A percentile compares a stretch with the other conserved stretches of the same genome.
These are phyloP conservation scores for Setomelanomma holmii DNA, from an alignment of 2,329 filamentous ascomycete species.

Conservation along the genomic window DNA sequence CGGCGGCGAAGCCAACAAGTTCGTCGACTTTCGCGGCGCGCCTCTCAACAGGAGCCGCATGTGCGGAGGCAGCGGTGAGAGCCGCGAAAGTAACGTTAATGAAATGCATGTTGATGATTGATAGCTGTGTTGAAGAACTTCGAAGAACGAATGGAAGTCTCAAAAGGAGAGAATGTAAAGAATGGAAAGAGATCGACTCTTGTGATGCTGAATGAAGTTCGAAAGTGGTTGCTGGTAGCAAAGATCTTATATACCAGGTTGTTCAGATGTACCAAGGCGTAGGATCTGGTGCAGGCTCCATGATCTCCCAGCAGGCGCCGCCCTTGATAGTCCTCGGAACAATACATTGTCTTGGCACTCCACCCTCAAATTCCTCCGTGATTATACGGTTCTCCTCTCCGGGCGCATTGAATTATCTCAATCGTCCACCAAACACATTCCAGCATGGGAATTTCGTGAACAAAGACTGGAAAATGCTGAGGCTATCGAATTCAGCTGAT, in stretches of 20 bases:
- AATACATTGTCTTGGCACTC: conserved; percentile 9
- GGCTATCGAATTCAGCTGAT: conserved; percentile 6
- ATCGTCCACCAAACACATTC: conserved; percentile 32
- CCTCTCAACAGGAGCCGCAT: conserved; percentile 29
- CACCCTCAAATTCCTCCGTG: conserved; percentile 20
- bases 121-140: conserved; percentile 5
- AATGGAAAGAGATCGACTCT: conserved; percentile 14
- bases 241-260: conserved; percentile 14
- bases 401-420: not conserved
- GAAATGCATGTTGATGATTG: conserved; percentile 34
- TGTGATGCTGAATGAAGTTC: conserved; percentile 4
- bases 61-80: conserved; percentile 35
- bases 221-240: not conserved
- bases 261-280: conserved; percentile 13
- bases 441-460: conserved; percentile 10
- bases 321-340: conserved; percentile 23
- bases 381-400: conserved; percentile 10
- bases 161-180: conserved; percentile 15
- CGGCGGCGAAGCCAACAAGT: conserved; percentile 56
- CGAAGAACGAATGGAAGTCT: conserved; percentile 14
- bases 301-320: conserved; percentile 13
- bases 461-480: conserved; percentile 2
- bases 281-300: conserved; percentile 9
- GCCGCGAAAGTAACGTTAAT: conserved; percentile 30
- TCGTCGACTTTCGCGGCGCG: conserved; percentile 39